Evolutionary conservation across 148 eudicot species (phyloP), one percentile per base, ranked within the genome.

Genomic region (Pouteria glomerata): DNA sequence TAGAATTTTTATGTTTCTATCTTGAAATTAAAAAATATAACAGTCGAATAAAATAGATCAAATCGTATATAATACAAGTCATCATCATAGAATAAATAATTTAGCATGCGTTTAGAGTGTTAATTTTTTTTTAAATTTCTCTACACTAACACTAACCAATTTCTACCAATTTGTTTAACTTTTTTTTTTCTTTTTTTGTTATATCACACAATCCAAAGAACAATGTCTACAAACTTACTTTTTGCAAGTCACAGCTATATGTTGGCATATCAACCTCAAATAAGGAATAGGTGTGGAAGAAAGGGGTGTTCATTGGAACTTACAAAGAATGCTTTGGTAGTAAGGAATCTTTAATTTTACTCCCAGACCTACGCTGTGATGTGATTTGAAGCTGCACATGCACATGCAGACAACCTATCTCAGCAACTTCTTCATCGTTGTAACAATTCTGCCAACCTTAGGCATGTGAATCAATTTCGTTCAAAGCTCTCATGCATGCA

Each of bases 401-500:
- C 19, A 14, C 51, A 18, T 6, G 18, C 0, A 6, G 69, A 57
- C 27, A 73, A 27, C 47, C 47, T 2, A 34, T 62, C 39, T 73
- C 13, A 3, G 27, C 76, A 37, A 59, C 66, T 72, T 69, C 62
- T 69, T 78, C 77, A 63, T 74, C 44, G 45, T 75, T 8, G n/a
- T n/a, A n/a, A n/a, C n/a, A n/a, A n/a, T 59, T 60, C 60, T 45
- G 15, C 39, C 71, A 56, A 50, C 39, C 64, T 24, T 73, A 26
- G 30, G 42, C 26, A 37, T 56, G 39, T 41, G n/a, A 74, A 63
- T 24, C 57, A 55, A 37, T 64, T 55, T 68, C 16, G 52, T 50
- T 57, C 34, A 29, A 48, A 47, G 37, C 52, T 62, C 56, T 76
- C 67, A 84, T 18, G 82, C 90, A 26, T 74, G 77, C 76, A 80